Evolutionary conservation across 768 basidiomycete genomes (phyloP).

Genomic region (Chlorophyllum brunneum): DNA sequence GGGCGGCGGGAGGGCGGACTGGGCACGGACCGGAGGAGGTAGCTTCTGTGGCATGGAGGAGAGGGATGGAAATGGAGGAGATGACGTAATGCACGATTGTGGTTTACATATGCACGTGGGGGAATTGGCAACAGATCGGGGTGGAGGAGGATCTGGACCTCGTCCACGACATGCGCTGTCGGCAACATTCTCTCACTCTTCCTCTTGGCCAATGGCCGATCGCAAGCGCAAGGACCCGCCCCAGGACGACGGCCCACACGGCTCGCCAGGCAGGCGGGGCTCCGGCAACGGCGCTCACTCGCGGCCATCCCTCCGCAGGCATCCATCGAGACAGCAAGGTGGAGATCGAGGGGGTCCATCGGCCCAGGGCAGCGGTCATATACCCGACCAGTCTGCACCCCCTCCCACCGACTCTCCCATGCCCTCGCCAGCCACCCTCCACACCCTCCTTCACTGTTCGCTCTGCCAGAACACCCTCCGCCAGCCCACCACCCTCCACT

Average conservation of each 20-base stretch:
- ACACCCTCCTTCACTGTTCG: slow-evolving; percentile 48
- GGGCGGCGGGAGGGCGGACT: slow-evolving; percentile 14
- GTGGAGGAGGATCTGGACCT: neutral
- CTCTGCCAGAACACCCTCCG: slow-evolving; percentile 54
- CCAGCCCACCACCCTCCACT: slow-evolving; percentile 67
- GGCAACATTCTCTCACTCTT: neutral
- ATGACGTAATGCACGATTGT: slow-evolving; percentile 7
- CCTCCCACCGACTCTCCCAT: slow-evolving; percentile 6
- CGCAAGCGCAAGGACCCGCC: slow-evolving; percentile 7
- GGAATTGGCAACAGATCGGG: slow-evolving; percentile 11
- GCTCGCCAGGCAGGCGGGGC: neutral
- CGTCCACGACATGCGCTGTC: neutral
- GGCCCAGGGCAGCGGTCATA: neutral
- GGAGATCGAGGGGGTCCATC: slow-evolving; percentile 10
- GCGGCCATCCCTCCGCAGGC: too few species aligned
- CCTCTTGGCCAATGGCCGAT: neutral
- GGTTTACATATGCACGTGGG: slow-evolving; percentile 9
- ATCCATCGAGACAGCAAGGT: slow-evolving; percentile 2
- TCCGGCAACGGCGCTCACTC: too few species aligned
- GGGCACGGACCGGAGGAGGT: slow-evolving; percentile 8
- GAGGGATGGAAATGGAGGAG: neutral
- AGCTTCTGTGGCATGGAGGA: slow-evolving; percentile 2
- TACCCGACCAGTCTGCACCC: too few species aligned
- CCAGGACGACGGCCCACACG: neutral
- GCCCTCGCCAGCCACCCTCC: slow-evolving; percentile 18